Evolutionary conservation across 345 rosid species (phyloP).

Genomic region (Carallia brachiata): DNA sequence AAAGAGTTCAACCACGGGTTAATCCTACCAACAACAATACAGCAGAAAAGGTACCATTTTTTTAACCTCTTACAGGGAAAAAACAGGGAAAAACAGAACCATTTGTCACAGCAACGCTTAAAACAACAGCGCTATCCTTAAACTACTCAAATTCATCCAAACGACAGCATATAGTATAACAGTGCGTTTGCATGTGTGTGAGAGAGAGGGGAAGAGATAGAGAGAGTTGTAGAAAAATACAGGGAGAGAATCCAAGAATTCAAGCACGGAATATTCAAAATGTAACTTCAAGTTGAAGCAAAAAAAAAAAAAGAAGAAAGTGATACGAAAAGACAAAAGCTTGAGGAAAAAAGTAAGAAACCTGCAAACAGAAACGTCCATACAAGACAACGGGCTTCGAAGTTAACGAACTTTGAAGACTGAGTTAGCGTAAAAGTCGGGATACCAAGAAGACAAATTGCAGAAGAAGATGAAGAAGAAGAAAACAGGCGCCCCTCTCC

Average conservation of each 20-base stretch:
- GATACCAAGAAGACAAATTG: conserved; percentile 13
- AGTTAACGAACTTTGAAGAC: conserved; percentile 36
- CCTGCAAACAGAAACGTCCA: conserved; percentile 14
- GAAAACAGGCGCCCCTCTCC: conserved; percentile 18
- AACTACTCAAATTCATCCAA: conserved; percentile 17
- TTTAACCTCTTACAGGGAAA: not conserved
- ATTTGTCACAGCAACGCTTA: not conserved
- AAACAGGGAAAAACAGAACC: conserved; percentile 9
- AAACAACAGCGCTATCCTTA: not conserved
- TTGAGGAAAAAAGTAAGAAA: conserved; percentile 15
- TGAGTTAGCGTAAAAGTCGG: conserved; percentile 47
- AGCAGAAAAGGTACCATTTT: too few relatives aligned
- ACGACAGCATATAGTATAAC: conserved; percentile 18
- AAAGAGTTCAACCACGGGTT: too few relatives aligned
- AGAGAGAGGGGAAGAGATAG: not conserved
- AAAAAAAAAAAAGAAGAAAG: conserved; percentile 6
- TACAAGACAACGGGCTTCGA: conserved; percentile 38
- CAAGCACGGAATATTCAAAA: conserved; percentile 9
- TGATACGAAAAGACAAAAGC: conserved; percentile 46
- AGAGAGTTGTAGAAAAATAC: not conserved
- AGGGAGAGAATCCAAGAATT: conserved; percentile 16
- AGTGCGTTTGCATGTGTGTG: not conserved
- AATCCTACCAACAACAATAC: too few relatives aligned
- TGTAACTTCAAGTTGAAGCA: not conserved
- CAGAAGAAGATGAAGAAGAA: conserved; percentile 9